Evolutionary conservation across 441 rosid genomes (phyloP).

Genomic region (Pelargonium australe): DNA sequence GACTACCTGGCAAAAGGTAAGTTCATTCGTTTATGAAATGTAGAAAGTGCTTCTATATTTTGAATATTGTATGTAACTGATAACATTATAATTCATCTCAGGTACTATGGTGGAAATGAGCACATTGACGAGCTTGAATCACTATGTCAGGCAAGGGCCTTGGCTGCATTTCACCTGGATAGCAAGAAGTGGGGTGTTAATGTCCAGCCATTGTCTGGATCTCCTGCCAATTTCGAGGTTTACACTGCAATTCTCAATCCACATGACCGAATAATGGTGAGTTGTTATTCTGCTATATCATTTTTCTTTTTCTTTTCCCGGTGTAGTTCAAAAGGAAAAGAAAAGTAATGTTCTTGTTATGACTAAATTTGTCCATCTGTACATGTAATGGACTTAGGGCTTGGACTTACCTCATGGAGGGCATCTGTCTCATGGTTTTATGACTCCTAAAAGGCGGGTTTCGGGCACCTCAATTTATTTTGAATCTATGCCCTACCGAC

Average conservation of each 20-base stretch:
- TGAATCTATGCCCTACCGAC: constrained; percentile 91
- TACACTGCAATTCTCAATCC: constrained; percentile 79
- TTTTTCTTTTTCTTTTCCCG: background rate
- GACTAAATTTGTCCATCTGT: constrained; percentile 1
- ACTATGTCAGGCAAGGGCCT: constrained; percentile 75
- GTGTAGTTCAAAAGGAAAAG: background rate
- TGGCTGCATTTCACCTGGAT: constrained; percentile 69
- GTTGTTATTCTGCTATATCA: background rate
- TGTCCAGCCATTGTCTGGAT: constrained; percentile 92
- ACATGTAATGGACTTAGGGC: constrained; percentile 37
- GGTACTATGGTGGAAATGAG: constrained; percentile 92
- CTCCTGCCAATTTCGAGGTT: constrained; percentile 91
- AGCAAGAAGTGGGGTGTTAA: constrained; percentile 79
- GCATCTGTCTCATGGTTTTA: constrained; percentile 92
- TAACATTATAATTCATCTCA: constrained; percentile 19
- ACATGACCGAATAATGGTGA: constrained; percentile 84
- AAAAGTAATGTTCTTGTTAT: background rate
- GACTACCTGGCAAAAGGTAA: constrained; percentile 91
- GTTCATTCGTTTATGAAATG: background rate
- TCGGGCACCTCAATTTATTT: constrained; percentile 91
- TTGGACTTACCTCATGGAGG: constrained; percentile 94
- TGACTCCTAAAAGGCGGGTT: constrained; percentile 85
- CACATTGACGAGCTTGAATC: constrained; percentile 80
- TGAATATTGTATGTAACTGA: constrained; percentile 4
- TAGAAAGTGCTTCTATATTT: background rate